Conservation (phyloP, 257 asterid genomes). For the Mentha longifolia region DNA sequence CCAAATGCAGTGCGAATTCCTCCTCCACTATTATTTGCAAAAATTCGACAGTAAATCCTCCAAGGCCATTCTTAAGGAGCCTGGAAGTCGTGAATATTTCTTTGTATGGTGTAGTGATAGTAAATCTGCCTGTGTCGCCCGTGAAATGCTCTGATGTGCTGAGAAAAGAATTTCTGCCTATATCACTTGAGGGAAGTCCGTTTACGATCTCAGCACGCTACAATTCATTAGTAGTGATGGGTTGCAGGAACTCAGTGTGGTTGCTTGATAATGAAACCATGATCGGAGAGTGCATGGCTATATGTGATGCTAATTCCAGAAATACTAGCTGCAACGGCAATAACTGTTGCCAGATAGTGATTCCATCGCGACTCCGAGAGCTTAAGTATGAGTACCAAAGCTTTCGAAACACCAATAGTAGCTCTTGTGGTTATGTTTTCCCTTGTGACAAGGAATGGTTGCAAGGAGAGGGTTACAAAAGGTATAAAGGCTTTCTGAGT, state of each 20-base stretch:
- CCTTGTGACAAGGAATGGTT: constrained; percentile 36
- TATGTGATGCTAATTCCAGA: constrained; percentile 26
- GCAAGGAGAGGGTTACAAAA: constrained; percentile 5
- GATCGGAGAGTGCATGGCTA: constrained; percentile 35
- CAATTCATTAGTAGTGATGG: constrained; percentile 36
- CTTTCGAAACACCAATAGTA: background rate
- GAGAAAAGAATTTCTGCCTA: background rate
- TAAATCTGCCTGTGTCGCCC: constrained; percentile 35
- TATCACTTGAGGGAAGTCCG: constrained; percentile 32
- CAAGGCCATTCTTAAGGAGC: constrained; percentile 32
- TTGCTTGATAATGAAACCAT: constrained; percentile 18
- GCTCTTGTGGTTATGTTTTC: constrained; percentile 43
- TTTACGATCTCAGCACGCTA: constrained; percentile 30
- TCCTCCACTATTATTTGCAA: background rate
- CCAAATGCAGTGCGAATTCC: constrained; percentile 8
- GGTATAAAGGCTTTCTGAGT: constrained; percentile 15
- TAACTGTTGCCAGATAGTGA: constrained; percentile 37
- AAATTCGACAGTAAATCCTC: background rate
- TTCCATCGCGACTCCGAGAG: constrained; percentile 23
- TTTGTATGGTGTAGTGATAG: constrained; percentile 8
- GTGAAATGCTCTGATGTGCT: constrained; percentile 31
- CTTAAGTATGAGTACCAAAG: constrained; percentile 23
- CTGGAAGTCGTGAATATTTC: constrained; percentile 31
- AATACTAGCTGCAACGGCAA: constrained; percentile 34
- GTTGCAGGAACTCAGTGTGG: constrained; percentile 38